Evolutionary conservation across 371 early-diverging fungal species (phyloP).

Genomic region (Mortierella sp.): DNA sequence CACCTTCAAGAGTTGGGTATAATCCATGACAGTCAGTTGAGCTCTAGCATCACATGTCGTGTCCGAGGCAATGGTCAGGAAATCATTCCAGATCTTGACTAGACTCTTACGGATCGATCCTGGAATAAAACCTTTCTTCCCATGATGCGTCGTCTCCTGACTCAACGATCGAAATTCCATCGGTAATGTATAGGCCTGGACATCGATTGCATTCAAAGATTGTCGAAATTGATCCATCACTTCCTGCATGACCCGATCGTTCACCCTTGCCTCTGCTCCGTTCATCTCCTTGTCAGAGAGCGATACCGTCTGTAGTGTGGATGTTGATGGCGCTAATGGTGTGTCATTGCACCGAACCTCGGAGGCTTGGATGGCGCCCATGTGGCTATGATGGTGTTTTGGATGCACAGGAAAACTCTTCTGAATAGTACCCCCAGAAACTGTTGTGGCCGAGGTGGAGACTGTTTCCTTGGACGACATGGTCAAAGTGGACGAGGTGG

Average conservation of each 20-base stretch:
- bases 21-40: conserved; percentile 18
- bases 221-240: conserved; percentile 3
- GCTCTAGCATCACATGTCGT: background rate
- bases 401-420: background rate
- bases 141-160: background rate
- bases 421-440: background rate
- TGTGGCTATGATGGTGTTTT: too few relatives aligned
- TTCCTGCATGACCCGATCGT: background rate
- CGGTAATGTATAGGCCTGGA: conserved; percentile 11
- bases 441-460: background rate
- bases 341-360: background rate
- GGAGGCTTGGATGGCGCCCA: background rate
- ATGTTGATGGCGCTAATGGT: background rate
- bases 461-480: background rate
- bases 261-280: background rate
- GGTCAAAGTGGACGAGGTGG: background rate
- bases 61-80: background rate
- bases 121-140: conserved; percentile 6
- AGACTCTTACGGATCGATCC: background rate
- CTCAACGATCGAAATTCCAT: conserved; percentile 11
- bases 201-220: conserved; percentile 5
- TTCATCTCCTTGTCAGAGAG: background rate
- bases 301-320: background rate
- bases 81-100: conserved; percentile 14
- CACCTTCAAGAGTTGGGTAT: conserved; percentile 25